These are phyloP conservation scores for Mercurialis annua DNA, from an alignment of 345 rosid species.

Conservation along the genomic window DNA sequence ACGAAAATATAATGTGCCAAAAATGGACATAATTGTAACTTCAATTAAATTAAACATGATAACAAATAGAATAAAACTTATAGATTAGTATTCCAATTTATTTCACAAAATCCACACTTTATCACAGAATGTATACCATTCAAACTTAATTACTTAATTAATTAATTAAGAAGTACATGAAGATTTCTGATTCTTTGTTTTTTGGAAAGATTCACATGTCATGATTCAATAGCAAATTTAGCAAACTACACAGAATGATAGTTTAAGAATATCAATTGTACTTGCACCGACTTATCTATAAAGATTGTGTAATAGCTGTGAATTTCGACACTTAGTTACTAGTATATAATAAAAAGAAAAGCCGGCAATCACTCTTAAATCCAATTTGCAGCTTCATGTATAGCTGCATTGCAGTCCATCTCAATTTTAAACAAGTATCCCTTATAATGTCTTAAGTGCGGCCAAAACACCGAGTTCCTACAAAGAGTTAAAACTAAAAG, in stretches of 20 bases:
- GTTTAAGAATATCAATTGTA: not conserved
- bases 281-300: not conserved
- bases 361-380: too few species aligned
- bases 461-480: slow-evolving; percentile 1
- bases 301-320: not conserved
- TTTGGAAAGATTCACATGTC: not conserved
- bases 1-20: not conserved
- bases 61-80: not conserved
- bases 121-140: not conserved
- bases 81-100: too few species aligned
- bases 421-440: not conserved
- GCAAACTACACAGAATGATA: not conserved
- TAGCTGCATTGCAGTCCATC: slow-evolving; percentile 2
- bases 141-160: not conserved
- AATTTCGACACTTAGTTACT: not conserved
- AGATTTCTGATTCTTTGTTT: not conserved
- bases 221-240: not conserved
- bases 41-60: not conserved
- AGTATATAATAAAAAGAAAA: not conserved
- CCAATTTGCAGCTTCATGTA: not conserved
- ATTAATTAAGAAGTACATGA: not conserved
- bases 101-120: not conserved
- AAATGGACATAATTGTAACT: not conserved
- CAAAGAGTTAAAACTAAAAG: slow-evolving; percentile 1
- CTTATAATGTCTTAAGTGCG: not conserved